Evolutionary conservation across 192 early-diverging fungal species (phyloP).

Genomic region (Piromyces finnis): DNA sequence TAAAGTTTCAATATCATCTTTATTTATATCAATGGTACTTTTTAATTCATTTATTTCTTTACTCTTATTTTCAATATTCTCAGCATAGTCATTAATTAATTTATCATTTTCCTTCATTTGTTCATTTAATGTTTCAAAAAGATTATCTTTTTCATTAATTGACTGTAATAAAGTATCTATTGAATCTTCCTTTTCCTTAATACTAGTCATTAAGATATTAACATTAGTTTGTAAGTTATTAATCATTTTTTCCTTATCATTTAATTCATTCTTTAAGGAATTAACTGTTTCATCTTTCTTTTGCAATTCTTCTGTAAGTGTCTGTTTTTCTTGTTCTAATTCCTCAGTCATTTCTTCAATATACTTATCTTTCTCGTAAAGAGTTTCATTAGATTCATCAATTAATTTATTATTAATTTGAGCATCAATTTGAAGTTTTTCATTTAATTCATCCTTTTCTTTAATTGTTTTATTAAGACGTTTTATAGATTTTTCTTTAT

Average conservation of each 20-base stretch:
- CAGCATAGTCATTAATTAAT: neutral
- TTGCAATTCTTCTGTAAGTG: neutral
- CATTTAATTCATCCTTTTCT: neutral
- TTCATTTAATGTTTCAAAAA: neutral
- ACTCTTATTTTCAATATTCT: neutral
- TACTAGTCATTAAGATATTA: neutral
- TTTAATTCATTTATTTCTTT: neutral
- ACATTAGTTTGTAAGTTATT: neutral
- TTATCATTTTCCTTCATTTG: neutral
- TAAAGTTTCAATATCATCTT: neutral
- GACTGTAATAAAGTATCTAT: neutral
- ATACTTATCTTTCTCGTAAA: neutral
- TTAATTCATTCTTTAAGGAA: neutral
- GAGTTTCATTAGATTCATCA: neutral
- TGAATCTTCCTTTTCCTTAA: neutral
- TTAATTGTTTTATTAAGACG: neutral
- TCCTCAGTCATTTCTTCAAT: neutral
- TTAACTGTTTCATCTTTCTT: neutral
- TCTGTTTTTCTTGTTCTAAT: neutral
- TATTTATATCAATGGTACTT: neutral
- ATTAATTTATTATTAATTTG: neutral
- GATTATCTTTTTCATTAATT: neutral
- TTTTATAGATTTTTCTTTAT: neutral
- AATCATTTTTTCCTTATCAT: neutral
- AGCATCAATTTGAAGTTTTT: neutral